A percentile compares a stretch with the other conserved stretches of the same genome.
phyloP scores from a whole-genome alignment of 768 basidiomycete genomes.

The Panus rudis region DNA sequence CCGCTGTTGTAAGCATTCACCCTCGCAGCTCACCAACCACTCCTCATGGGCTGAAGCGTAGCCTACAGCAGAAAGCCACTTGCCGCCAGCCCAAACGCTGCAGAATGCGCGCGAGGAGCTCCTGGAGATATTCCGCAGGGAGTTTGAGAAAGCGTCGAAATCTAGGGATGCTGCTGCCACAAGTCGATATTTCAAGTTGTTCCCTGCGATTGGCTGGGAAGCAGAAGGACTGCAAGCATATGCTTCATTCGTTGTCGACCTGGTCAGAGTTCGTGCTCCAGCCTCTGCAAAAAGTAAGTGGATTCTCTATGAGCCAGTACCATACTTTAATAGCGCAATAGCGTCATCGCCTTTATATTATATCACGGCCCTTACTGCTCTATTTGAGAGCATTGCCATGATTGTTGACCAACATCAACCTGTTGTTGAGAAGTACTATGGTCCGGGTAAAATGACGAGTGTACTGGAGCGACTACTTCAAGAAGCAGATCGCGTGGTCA shows the following conservation, averaged over 20 bases:
- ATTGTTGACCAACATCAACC: conserved; percentile 98
- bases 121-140: conserved; percentile 66
- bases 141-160: conserved; percentile 77
- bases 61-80: conserved; percentile 87
- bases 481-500: conserved; percentile 83
- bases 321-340: conserved; percentile 24
- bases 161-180: conserved; percentile 80
- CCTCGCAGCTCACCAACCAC: background rate
- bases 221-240: conserved; percentile 87
- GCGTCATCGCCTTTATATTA: conserved; percentile 92
- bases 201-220: conserved; percentile 94
- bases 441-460: conserved; percentile 74
- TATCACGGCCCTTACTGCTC: conserved; percentile 78
- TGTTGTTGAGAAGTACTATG: conserved; percentile 98
- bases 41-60: conserved; percentile 26
- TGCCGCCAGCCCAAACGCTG: conserved; percentile 81
- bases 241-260: conserved; percentile 85
- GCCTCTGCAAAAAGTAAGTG: conserved; percentile 77
- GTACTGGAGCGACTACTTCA: conserved; percentile 71
- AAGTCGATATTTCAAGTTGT: conserved; percentile 93
- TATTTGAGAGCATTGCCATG: conserved; percentile 93
- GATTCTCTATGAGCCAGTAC: conserved; percentile 4
- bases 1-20: conserved; percentile 56
- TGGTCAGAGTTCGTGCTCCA: conserved; percentile 74
- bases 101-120: conserved; percentile 68